Conservation (phyloP, 306 rosid genomes). For the Castanospermum australe region DNA sequence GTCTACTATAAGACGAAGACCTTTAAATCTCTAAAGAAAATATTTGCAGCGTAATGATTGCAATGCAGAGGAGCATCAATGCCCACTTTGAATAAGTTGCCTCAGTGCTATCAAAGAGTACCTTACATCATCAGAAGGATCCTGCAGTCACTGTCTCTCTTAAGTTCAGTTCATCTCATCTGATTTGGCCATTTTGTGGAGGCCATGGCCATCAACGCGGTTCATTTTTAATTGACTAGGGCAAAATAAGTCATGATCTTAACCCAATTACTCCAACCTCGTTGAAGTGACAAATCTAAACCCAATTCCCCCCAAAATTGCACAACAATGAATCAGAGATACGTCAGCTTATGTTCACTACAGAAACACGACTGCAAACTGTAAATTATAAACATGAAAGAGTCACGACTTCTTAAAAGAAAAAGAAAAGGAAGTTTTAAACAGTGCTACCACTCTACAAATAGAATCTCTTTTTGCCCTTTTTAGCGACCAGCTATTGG, state of each 20-base stretch:
- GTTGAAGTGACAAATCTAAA: too few species aligned
- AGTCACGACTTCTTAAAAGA: not conserved
- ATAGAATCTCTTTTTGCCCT: conserved; percentile 26
- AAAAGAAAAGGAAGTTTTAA: not conserved
- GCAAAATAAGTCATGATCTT: not conserved
- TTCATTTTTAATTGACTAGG: not conserved
- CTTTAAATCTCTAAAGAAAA: not conserved
- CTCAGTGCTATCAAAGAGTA: too few species aligned
- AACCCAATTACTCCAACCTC: too few species aligned
- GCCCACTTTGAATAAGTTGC: too few species aligned
- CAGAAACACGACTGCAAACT: not conserved
- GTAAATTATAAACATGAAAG: not conserved
- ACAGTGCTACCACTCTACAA: conserved; percentile 26
- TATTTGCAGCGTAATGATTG: not conserved
- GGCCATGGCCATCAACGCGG: not conserved
- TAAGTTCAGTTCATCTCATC: too few species aligned
- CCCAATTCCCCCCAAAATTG: not conserved
- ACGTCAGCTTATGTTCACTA: not conserved
- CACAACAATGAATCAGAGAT: not conserved
- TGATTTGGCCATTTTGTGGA: too few species aligned
- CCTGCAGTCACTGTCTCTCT: too few species aligned
- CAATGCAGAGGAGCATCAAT: not conserved
- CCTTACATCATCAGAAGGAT: too few species aligned
- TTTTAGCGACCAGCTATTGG: conserved; percentile 7
- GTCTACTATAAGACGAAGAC: not conserved